These are phyloP conservation scores for Zymoseptoria passerinii DNA, from an alignment of 2,329 filamentous ascomycete genomes.

Conservation along the genomic window DNA sequence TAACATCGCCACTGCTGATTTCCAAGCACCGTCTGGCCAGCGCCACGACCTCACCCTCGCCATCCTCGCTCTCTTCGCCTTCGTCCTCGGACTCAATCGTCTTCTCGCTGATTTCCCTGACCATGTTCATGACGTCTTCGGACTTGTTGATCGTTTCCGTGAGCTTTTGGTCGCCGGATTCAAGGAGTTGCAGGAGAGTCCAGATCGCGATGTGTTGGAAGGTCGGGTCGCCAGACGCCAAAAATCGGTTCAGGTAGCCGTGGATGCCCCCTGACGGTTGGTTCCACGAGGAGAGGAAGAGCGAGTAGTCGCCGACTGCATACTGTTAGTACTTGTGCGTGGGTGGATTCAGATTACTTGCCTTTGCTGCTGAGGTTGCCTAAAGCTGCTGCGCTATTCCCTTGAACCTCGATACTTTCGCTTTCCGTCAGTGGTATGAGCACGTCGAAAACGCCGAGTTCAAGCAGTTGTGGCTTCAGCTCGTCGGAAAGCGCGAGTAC, in stretches of 20 bases:
- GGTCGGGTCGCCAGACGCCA: constrained; percentile 87
- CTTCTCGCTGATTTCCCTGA: constrained; percentile 82
- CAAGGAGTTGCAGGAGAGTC: constrained; percentile 89
- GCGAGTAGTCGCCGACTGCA: constrained; percentile 87
- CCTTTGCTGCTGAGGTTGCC: constrained; percentile 97
- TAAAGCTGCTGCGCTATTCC: constrained; percentile 91
- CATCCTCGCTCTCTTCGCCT: constrained; percentile 82
- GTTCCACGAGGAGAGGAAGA: constrained; percentile 90
- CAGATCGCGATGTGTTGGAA: constrained; percentile 99
- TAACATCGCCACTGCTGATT: constrained; percentile 21
- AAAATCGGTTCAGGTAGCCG: constrained; percentile 85
- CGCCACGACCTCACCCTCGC: constrained; percentile 85
- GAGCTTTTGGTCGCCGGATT: constrained; percentile 87
- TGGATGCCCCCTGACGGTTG: constrained; percentile 91
- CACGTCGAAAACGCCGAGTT: constrained; percentile 90
- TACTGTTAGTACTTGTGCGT: constrained; percentile 18
- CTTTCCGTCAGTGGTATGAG: constrained; percentile 92
- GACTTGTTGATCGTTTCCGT: constrained; percentile 82
- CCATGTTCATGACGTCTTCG: constrained; percentile 84
- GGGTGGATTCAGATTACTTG: constrained; percentile 35
- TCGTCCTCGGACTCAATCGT: constrained; percentile 74
- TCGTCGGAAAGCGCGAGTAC: constrained; percentile 93
- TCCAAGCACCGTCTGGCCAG: constrained; percentile 86
- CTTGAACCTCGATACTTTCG: constrained; percentile 93
- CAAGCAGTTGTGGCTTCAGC: constrained; percentile 81